Evolutionary conservation across 2,329 filamentous ascomycete species (phyloP).

Genomic region (Cylindrodendrum hubeiense): DNA sequence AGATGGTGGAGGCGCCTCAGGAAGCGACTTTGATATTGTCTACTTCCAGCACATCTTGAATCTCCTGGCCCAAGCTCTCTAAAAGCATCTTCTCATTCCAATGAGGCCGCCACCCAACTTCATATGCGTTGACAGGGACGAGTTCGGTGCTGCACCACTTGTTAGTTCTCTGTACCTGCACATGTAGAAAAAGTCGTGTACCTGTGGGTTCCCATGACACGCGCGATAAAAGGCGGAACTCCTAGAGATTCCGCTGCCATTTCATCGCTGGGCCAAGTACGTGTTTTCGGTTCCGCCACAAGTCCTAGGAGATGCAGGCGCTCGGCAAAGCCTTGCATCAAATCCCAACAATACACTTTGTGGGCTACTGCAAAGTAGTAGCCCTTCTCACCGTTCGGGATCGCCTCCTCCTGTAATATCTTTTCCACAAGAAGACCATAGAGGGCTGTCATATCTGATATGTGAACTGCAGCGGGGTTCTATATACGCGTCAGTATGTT

Average conservation of each 20-base stretch:
- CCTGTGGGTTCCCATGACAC: constrained; percentile 43
- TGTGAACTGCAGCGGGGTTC: constrained; percentile 43
- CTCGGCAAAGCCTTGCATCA: constrained; percentile 44
- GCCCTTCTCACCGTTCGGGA: constrained; percentile 47
- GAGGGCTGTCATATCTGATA: constrained; percentile 47
- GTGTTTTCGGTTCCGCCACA: constrained; percentile 36
- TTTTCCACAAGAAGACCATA: constrained; percentile 46
- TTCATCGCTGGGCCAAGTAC: constrained; percentile 48
- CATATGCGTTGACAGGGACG: neutral
- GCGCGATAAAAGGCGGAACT: constrained; percentile 44
- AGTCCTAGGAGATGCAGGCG: constrained; percentile 46
- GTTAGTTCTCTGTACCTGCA: neutral
- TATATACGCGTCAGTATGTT: constrained; percentile 23
- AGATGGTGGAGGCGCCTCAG: no score
- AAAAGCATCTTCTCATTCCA: neutral
- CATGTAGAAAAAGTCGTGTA: constrained; percentile 22
- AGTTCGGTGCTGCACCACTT: neutral
- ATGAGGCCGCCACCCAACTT: constrained; percentile 1
- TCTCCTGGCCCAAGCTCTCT: neutral
- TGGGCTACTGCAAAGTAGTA: constrained; percentile 51
- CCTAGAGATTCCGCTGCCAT: constrained; percentile 46
- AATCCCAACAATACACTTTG: constrained; percentile 43
- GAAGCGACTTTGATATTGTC: no score
- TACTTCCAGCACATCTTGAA: neutral
- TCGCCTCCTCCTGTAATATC: constrained; percentile 42